Evolutionary conservation across 257 asterid species (phyloP).

Genomic region (Osmanthus fragrans): DNA sequence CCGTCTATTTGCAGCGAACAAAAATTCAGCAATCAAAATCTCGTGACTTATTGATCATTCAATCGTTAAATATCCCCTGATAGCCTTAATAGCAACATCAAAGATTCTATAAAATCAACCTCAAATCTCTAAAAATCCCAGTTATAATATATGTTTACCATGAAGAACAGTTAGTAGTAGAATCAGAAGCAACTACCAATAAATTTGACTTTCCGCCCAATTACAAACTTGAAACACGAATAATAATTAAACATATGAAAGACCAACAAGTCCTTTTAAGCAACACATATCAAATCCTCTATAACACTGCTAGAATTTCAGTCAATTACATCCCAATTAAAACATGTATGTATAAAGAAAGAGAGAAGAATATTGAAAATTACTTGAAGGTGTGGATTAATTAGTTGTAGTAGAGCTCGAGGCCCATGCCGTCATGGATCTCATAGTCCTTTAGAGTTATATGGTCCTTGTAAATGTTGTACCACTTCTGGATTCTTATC

Average conservation of each 20-base stretch:
- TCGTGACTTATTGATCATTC: too few species aligned
- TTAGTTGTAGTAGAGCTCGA: constrained; percentile 81
- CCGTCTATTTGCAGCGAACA: too few species aligned
- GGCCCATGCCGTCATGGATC: constrained; percentile 90
- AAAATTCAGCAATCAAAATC: too few species aligned
- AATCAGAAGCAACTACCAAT: not conserved
- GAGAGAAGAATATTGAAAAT: not conserved
- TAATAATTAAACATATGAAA: not conserved
- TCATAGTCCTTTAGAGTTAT: constrained; percentile 81
- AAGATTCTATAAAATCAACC: too few species aligned
- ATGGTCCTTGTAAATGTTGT: constrained; percentile 79
- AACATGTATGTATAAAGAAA: not conserved
- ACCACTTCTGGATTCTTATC: constrained; percentile 88
- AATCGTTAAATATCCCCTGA: too few species aligned
- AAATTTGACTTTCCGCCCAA: not conserved
- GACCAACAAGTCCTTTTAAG: not conserved
- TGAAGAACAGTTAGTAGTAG: too few species aligned
- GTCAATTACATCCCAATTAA: not conserved
- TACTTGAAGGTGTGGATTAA: not conserved
- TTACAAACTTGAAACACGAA: not conserved
- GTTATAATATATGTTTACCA: too few species aligned
- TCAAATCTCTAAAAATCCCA: too few species aligned
- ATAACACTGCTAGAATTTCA: not conserved
- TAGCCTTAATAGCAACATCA: too few species aligned
- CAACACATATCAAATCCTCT: not conserved